These are phyloP conservation scores for Coemansia sp. DNA, from an alignment of 192 early-diverging fungal genomes.

Conservation along the genomic window DNA sequence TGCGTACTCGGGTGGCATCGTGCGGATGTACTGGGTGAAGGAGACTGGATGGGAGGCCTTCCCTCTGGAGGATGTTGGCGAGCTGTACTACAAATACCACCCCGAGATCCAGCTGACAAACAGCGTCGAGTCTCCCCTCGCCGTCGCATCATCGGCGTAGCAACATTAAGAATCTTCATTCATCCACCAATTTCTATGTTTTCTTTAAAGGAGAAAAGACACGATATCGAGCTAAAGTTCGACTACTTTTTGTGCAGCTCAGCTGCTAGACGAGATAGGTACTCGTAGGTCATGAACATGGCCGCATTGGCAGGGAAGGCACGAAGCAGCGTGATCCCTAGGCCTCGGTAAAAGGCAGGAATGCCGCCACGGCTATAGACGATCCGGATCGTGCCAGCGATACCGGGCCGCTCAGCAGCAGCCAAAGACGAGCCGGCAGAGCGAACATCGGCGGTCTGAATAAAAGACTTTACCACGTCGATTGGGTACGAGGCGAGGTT, in stretches of 20 bases:
- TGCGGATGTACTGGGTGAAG: constrained; percentile 92
- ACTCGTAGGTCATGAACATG: constrained; percentile 96
- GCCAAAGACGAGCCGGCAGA: not conserved
- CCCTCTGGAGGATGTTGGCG: constrained; percentile 78
- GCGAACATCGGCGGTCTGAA: constrained; percentile 78
- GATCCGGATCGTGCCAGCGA: constrained; percentile 61
- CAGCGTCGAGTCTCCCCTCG: constrained; percentile 36
- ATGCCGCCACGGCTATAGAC: constrained; percentile 78
- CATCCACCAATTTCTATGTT: constrained; percentile 6
- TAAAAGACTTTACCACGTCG: constrained; percentile 90
- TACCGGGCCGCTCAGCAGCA: constrained; percentile 32
- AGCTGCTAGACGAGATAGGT: constrained; percentile 39
- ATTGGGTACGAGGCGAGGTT: constrained; percentile 87
- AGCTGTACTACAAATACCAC: constrained; percentile 75
- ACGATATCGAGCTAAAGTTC: not conserved
- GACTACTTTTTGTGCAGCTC: constrained; percentile 17
- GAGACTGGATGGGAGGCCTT: constrained; percentile 86
- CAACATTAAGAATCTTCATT: not conserved
- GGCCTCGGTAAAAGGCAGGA: constrained; percentile 87
- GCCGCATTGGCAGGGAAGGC: constrained; percentile 91
- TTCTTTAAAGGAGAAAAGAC: not conserved
- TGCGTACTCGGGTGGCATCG: constrained; percentile 84
- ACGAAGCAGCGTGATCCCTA: constrained; percentile 85
- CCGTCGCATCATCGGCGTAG: not conserved
- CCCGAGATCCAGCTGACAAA: constrained; percentile 42